Evolutionary conservation across 441 rosid species (phyloP).

Genomic region (Gossypium schwendimanii): DNA sequence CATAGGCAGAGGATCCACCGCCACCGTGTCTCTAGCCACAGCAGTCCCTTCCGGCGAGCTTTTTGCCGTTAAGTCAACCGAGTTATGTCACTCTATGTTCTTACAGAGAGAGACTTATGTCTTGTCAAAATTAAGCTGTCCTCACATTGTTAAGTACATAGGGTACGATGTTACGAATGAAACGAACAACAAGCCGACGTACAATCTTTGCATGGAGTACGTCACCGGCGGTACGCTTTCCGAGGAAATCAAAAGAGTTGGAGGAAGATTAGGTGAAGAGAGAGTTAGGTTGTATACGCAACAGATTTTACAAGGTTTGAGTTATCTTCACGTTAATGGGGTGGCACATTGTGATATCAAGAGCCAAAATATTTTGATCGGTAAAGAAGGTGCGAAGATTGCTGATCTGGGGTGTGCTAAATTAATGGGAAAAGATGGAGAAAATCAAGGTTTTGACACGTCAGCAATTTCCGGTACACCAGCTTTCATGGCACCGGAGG

Average conservation of each 20-base stretch:
- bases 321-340: slow-evolving; percentile 50
- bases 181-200: slow-evolving; percentile 25
- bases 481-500: slow-evolving; percentile 93
- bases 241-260: slow-evolving; percentile 43
- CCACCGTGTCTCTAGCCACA: slow-evolving; percentile 70
- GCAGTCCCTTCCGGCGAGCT: slow-evolving; percentile 35
- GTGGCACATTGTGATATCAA: slow-evolving; percentile 75
- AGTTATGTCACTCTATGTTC: slow-evolving; percentile 41
- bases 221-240: slow-evolving; percentile 55
- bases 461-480: slow-evolving; percentile 49
- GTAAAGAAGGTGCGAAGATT: slow-evolving; percentile 7
- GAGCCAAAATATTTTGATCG: slow-evolving; percentile 31
- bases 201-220: slow-evolving; percentile 65
- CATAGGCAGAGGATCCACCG: slow-evolving; percentile 82
- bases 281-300: slow-evolving; percentile 33
- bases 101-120: slow-evolving; percentile 50
- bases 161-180: slow-evolving; percentile 41
- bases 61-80: slow-evolving; percentile 63
- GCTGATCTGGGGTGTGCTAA: slow-evolving; percentile 17
- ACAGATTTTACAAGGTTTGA: slow-evolving; percentile 48
- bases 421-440: background rate
- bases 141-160: slow-evolving; percentile 52
- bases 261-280: slow-evolving; percentile 58
- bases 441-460: background rate
- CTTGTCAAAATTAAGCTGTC: slow-evolving; percentile 51